Percentiles rank a stretch among this genome's conserved stretches.
Evolutionary conservation across 805 yeast species (phyloP).

Genomic region (Ogataea naganishii): DNA sequence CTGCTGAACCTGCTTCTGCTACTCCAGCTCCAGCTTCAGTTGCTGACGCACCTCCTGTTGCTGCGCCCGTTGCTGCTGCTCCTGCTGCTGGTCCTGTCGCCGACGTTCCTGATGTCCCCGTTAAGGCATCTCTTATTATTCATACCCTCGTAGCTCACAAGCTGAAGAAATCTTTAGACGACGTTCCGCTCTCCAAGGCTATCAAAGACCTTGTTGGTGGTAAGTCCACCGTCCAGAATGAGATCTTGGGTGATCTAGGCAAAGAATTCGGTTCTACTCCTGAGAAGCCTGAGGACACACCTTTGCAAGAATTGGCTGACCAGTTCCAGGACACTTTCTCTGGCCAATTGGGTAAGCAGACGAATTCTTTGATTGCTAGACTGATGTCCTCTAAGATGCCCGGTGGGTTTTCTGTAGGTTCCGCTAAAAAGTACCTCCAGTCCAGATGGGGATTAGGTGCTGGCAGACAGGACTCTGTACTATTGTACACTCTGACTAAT

Average conservation of each 20-base stretch:
- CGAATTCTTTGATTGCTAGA: conserved; percentile 81
- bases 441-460: conserved; percentile 86
- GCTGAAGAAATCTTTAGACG: conserved; percentile 82
- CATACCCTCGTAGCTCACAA: conserved; percentile 93
- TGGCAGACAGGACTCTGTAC: conserved; percentile 90
- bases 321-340: conserved; percentile 84
- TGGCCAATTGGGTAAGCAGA: conserved; percentile 90
- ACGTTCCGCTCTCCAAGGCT: conserved; percentile 82
- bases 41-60: conserved; percentile 51
- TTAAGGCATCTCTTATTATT: conserved; percentile 70
- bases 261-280: conserved; percentile 98
- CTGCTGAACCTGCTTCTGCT: conserved; percentile 25
- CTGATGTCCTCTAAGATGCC: conserved; percentile 97
- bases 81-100: conserved; percentile 77
- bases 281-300: conserved; percentile 98
- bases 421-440: conserved; percentile 87
- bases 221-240: conserved; percentile 97
- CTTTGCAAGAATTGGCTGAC: conserved; percentile 91
- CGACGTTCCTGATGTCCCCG: conserved; percentile 83
- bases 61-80: conserved; percentile 53
- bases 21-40: conserved; percentile 49
- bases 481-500: conserved; percentile 72
- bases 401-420: conserved; percentile 93
- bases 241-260: conserved; percentile 96
- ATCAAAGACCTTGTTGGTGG: conserved; percentile 97